Base-by-base conservation (phyloP, 1,139 yeast genomes). In the Geotrichum klebahnii region DNA sequence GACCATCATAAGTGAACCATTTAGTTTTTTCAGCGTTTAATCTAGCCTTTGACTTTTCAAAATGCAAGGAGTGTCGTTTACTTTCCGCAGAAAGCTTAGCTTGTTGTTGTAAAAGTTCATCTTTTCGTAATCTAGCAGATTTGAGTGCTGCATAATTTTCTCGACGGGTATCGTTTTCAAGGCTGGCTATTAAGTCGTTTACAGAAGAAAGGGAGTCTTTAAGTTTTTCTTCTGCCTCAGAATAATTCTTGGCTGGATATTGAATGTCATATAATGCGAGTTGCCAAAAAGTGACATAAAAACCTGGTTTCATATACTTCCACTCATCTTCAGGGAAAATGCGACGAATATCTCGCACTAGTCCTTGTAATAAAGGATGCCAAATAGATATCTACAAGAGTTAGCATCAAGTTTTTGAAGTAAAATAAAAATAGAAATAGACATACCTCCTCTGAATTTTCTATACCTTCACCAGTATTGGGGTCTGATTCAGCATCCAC, bases 221-320 rank as follows among this genome's bases (percentile, higher is more conserved):
- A 1, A 55, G 44, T 44, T 57, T 58, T 1, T 62, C 61, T 28
- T 71, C 64, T 52, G 81, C 84, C 4, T 64, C 63, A 6, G 72
- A 73, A 63, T 90, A 89, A 3, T 79, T 65, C 0, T 63, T 62
- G 14, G 70, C 68, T 0, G 81, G 76, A 61, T 69, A 84, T 53
- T 78, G 77, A 28, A 90, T 77, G 59, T 90, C 96, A 61, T 84
- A 81, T n/a, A 88, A 68, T 0, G 84, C 74, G 24, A 84, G 70
- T 55, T 74, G 79, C 97, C 97, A 90, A 61, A 89, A 90, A 0
- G 77, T 70, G 1, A 73, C 69, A 61, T 75, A 85, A 36, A 87
- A 69, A 0, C 71, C 73, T 5, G 71, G 67, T 1, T 73, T 62
- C n/a, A 82, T 43, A 23, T 57, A 52, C 1, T 64, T 50, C 69